Evolutionary conservation across 1,139 yeast species (phyloP).

Genomic region (Saccharomyces hybrid): DNA sequence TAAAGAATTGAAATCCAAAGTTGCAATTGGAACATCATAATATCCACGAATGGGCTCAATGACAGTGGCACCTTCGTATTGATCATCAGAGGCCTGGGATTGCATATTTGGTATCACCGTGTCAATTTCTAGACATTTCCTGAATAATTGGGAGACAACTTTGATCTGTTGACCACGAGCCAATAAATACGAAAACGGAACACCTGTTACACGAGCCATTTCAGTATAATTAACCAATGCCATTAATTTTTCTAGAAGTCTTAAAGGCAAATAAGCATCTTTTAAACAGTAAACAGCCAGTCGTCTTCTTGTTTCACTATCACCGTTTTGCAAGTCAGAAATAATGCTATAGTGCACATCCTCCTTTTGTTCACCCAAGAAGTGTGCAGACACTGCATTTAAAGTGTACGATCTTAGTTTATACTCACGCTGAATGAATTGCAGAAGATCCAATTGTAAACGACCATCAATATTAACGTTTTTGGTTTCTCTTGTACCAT

Average conservation of each 20-base stretch:
- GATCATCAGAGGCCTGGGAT: conserved; percentile 76
- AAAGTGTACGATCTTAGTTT: conserved; percentile 89
- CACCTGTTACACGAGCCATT: conserved; percentile 99
- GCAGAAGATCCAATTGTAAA: conserved; percentile 87
- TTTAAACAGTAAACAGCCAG: conserved; percentile 95
- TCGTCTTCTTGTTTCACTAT: conserved; percentile 83
- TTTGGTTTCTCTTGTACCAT: conserved; percentile 91
- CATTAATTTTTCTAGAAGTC: conserved; percentile 88
- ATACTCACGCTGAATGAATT: conserved; percentile 89
- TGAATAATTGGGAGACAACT: conserved; percentile 86
- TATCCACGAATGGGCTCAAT: conserved; percentile 94
- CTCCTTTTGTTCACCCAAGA: conserved; percentile 91
- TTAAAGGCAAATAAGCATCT: conserved; percentile 86
- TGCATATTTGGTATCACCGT: conserved; percentile 86
- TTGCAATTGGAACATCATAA: conserved; percentile 94
- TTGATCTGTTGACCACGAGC: conserved; percentile 96
- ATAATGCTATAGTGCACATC: conserved; percentile 97
- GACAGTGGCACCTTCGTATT: conserved; percentile 98
- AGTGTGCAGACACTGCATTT: conserved; percentile 92
- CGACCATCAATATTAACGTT: conserved; percentile 91
- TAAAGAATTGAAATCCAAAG: conserved; percentile 93
- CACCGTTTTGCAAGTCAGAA: conserved; percentile 90
- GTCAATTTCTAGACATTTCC: conserved; percentile 81
- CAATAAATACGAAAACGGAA: conserved; percentile 83
- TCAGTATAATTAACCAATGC: conserved; percentile 94